Evolutionary conservation across 2,329 filamentous ascomycete genomes (phyloP).

Genomic region (Aureobasidium zeae): DNA sequence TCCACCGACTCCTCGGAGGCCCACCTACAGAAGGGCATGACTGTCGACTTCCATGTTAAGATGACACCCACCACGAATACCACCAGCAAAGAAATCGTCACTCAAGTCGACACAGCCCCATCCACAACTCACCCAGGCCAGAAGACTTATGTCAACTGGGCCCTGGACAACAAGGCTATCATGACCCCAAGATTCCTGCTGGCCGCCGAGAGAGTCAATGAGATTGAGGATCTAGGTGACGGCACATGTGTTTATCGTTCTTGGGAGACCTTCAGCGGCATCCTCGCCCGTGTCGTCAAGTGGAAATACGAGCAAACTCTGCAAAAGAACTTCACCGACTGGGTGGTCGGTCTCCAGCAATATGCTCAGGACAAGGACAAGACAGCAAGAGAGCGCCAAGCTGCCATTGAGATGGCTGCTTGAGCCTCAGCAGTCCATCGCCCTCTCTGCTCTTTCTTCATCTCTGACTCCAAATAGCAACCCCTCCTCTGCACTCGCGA

Average conservation of each 20-base stretch:
- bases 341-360: slow-evolving; percentile 34
- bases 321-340: slow-evolving; percentile 32
- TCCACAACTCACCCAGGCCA: slow-evolving; percentile 5
- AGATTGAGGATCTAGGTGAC: slow-evolving; percentile 33
- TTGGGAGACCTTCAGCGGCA: slow-evolving; percentile 39
- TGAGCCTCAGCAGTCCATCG: no score
- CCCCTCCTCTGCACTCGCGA: neutral
- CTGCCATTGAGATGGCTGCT: slow-evolving; percentile 10
- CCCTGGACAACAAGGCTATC: slow-evolving; percentile 25
- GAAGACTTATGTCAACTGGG: slow-evolving; percentile 28
- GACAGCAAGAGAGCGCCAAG: neutral
- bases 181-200: slow-evolving; percentile 29
- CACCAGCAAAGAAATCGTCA: slow-evolving; percentile 29
- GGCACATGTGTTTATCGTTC: slow-evolving; percentile 31
- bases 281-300: slow-evolving; percentile 33
- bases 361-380: slow-evolving; percentile 30
- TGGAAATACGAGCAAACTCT: slow-evolving; percentile 35
- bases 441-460: neutral
- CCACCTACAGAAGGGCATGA: slow-evolving; percentile 32
- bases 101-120: slow-evolving; percentile 27
- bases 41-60: slow-evolving; percentile 36
- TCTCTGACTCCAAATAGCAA: neutral
- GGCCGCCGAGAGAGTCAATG: slow-evolving; percentile 39
- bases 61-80: slow-evolving; percentile 29
- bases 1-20: slow-evolving; percentile 3